Conservation (phyloP, 495 filamentous ascomycete genomes). For the Penicillium canescens region DNA sequence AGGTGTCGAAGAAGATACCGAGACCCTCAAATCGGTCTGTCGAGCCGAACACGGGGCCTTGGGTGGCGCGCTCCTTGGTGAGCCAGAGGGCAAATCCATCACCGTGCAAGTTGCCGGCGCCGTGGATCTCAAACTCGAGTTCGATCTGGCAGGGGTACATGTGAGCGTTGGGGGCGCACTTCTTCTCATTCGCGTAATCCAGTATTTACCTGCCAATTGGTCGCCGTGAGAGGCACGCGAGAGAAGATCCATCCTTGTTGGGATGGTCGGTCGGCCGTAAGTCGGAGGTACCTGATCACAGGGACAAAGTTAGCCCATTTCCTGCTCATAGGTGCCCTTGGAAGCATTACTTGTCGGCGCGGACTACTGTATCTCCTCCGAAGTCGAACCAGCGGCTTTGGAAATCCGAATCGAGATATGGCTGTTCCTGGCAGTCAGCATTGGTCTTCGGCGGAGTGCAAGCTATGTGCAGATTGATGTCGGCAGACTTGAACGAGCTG, state of each 20-base stretch:
- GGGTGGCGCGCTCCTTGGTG: slow-evolving; percentile 83
- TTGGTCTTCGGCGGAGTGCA: slow-evolving; percentile 3
- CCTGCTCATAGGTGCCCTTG: background rate
- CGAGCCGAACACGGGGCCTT: slow-evolving; percentile 85
- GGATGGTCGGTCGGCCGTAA: slow-evolving; percentile 86
- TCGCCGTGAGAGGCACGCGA: slow-evolving; percentile 90
- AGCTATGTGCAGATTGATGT: background rate
- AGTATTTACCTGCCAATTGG: slow-evolving; percentile 86
- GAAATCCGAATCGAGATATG: slow-evolving; percentile 97
- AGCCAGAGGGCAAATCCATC: slow-evolving; percentile 99
- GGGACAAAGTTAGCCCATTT: background rate
- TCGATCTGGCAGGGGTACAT: slow-evolving; percentile 62
- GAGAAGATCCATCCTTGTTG: slow-evolving; percentile 93
- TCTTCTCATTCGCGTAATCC: too few species aligned
- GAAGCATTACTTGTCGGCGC: slow-evolving; percentile 77
- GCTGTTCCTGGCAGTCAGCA: slow-evolving; percentile 54
- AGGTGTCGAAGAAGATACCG: slow-evolving; percentile 97
- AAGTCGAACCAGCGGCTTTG: slow-evolving; percentile 99
- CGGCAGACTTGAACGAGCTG: background rate
- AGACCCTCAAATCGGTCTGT: slow-evolving; percentile 91
- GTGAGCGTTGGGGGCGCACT: slow-evolving; percentile 4
- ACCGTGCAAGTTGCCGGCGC: slow-evolving; percentile 82
- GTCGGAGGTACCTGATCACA: slow-evolving; percentile 74
- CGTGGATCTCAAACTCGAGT: slow-evolving; percentile 90
- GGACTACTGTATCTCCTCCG: slow-evolving; percentile 91